Evolutionary conservation across 352 stramenopile genomes (phyloP), one percentile per base, ranked within the genome.

Genomic region (Pythium volutum): DNA sequence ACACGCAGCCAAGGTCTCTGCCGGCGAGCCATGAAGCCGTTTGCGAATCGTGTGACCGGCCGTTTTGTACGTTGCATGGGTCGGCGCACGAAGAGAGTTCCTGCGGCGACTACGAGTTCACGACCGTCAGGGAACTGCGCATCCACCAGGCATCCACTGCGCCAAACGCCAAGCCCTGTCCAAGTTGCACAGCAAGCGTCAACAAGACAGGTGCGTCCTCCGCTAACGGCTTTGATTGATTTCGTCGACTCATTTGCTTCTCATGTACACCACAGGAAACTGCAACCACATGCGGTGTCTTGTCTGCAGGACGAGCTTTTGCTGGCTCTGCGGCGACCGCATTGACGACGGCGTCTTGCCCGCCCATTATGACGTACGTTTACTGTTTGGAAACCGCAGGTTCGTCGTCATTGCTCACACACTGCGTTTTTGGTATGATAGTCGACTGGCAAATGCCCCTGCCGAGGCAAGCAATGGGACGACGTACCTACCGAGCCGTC

Each of bases 221-320:
- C 6, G 29, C 29, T n/a, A n/a, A n/a, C n/a, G n/a, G n/a, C n/a
- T n/a, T n/a, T n/a, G n/a, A n/a, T n/a, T n/a, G n/a, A 34, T 34
- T 34, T 34, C 29, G 29, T 10, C 31, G 14, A 36, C 29, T 33
- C 29, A 33, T 33, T 9, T 33, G 29, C 9, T 33, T 33, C 4
- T 4, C 4, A 33, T 10, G 4, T 33, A 9, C 9, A 33, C 14
- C 14, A 26, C 45, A 74, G 84, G 81, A 9, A 87, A 87, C 1
- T 97, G 90, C 69, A 97, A 97, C 63, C 89, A 96, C 63, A 96
- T 97, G 74, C 93, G 91, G 59, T 96, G 88, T 51, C 73, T 87
- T 12, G 80, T 86, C n/a, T 97, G 90, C 64, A 70, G 55, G 14
- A 84, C 74, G 26, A 84, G 85, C 59, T 97, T 97, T 64, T 97